These are phyloP conservation scores for Oryza rufipogon DNA, from an alignment of 176 grass and related monocot species.

Conservation along the genomic window DNA sequence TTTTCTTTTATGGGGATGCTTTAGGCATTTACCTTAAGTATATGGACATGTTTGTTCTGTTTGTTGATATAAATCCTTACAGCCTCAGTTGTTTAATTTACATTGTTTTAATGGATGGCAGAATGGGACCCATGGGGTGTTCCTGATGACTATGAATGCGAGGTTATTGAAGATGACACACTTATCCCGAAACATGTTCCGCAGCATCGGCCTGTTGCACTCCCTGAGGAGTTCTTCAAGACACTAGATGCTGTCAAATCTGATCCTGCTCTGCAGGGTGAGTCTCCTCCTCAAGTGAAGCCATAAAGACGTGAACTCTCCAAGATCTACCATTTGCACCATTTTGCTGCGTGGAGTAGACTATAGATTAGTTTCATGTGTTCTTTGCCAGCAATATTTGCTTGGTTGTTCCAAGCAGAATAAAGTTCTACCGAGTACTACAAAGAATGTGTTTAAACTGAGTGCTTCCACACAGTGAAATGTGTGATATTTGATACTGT, in stretches of 20 bases:
- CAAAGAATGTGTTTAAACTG: conserved; percentile 20
- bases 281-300: conserved; percentile 67
- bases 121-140: conserved; percentile 99
- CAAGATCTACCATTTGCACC: conserved; percentile 13
- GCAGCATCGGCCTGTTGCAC: conserved; percentile 66
- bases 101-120: conserved; percentile 46
- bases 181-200: conserved; percentile 96
- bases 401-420: conserved; percentile 40
- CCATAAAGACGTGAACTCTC: conserved; percentile 43
- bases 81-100: conserved; percentile 12
- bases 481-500: conserved; percentile 13
- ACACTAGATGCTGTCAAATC: conserved; percentile 65
- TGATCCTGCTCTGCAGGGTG: conserved; percentile 59
- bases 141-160: conserved; percentile 89
- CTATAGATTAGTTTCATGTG: conserved; percentile 38
- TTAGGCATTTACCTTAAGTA: neutral
- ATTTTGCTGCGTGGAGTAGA: conserved; percentile 37
- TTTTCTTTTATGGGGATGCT: neutral
- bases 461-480: conserved; percentile 12
- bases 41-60: neutral
- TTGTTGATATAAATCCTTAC: neutral
- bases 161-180: conserved; percentile 89
- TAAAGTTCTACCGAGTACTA: conserved; percentile 41
- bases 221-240: conserved; percentile 94
- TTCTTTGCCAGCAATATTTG: conserved; percentile 35